phyloP scores from a whole-genome alignment of 2,329 filamentous ascomycete species.

The Myrmaecium sp. region DNA sequence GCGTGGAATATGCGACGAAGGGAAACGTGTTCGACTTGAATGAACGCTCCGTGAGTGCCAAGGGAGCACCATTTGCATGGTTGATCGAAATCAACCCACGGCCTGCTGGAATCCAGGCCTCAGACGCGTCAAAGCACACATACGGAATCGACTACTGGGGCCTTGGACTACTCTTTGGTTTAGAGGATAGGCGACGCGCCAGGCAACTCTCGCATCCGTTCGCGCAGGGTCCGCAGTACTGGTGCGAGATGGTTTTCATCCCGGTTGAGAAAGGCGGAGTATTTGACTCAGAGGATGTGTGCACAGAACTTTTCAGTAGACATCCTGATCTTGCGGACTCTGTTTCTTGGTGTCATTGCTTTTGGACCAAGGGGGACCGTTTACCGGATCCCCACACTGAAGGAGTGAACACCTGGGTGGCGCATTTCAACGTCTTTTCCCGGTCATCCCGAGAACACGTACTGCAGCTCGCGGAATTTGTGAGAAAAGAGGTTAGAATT shows the following conservation, averaged over 20 bases:
- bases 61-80: slow-evolving; percentile 1
- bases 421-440: slow-evolving; percentile 1
- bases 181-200: slow-evolving; percentile 1
- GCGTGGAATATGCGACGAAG: slow-evolving; percentile 1
- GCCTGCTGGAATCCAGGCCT: slow-evolving; percentile 6
- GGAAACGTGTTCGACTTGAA: background rate
- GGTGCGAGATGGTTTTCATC: slow-evolving; percentile 11
- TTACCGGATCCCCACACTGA: background rate
- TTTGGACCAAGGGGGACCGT: background rate
- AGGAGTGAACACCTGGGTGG: background rate
- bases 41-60: background rate
- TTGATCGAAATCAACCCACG: slow-evolving; percentile 9
- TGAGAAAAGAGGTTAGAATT: slow-evolving; percentile 1
- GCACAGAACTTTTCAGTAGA: slow-evolving; percentile 10
- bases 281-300: slow-evolving; percentile 16
- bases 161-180: slow-evolving; percentile 4
- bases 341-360: slow-evolving; percentile 2
- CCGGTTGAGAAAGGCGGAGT: slow-evolving; percentile 12
- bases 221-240: background rate
- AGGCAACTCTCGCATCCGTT: background rate
- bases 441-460: background rate
- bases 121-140: slow-evolving; percentile 3
- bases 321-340: slow-evolving; percentile 9
- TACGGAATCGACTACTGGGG: slow-evolving; percentile 9
- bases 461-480: background rate